These are phyloP conservation scores for Tylopilus orsonianus DNA, from an alignment of 1,284 basidiomycete species.

Conservation along the genomic window DNA sequence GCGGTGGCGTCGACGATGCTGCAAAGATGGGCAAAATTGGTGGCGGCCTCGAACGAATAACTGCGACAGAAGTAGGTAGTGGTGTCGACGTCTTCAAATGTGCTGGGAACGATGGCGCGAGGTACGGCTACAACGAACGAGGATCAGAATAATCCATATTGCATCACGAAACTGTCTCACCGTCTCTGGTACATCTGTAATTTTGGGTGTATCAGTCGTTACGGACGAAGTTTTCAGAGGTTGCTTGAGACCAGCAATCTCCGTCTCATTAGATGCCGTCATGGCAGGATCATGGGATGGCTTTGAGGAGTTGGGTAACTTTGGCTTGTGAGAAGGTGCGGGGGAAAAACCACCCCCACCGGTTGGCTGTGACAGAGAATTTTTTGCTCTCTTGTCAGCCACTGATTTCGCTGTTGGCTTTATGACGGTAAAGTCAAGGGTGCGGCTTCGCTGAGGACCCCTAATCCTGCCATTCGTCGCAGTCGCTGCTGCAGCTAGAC, in stretches of 20 bases:
- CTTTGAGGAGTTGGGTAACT: slow-evolving; percentile 5
- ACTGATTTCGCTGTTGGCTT: slow-evolving; percentile 24
- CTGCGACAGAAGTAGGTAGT: slow-evolving; percentile 12
- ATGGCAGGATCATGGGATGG: background rate
- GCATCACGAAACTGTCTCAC: slow-evolving; percentile 21
- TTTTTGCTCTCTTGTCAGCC: slow-evolving; percentile 20
- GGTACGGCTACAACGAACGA: slow-evolving; percentile 24
- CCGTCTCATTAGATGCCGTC: background rate
- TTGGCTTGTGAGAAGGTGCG: slow-evolving; percentile 1
- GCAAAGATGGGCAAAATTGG: slow-evolving; percentile 26
- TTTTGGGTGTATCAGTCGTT: slow-evolving; percentile 20
- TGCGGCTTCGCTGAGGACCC: slow-evolving; percentile 14
- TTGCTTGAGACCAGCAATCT: background rate
- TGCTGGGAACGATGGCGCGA: slow-evolving; percentile 34
- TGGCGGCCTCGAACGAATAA: slow-evolving; percentile 28
- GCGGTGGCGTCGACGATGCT: slow-evolving; percentile 21
- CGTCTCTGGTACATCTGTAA: slow-evolving; percentile 31
- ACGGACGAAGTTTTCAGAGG: slow-evolving; percentile 1
- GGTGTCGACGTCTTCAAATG: slow-evolving; percentile 33
- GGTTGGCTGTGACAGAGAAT: slow-evolving; percentile 3
- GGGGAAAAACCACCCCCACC: slow-evolving; percentile 6
- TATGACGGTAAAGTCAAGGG: slow-evolving; percentile 33
- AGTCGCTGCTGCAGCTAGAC: background rate
- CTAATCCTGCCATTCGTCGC: slow-evolving; percentile 7
- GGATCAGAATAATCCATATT: slow-evolving; percentile 14